Conservation (phyloP, 192 early-diverging fungal species). For the Neocallimastix lanati region DNA sequence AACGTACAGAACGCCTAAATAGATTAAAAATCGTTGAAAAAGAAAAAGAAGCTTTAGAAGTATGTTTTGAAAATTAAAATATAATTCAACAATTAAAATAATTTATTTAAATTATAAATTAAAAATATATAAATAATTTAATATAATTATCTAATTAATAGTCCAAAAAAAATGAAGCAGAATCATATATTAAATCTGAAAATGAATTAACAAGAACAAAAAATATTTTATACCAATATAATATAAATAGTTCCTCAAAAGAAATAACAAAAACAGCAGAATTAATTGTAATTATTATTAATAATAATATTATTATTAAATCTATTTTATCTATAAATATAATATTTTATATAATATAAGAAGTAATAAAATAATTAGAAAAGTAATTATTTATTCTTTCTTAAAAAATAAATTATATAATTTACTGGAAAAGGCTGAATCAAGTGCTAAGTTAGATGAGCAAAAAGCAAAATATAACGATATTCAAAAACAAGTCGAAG, state of each 20-base stretch:
- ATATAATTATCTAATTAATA: conserved; percentile 5
- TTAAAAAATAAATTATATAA: no score
- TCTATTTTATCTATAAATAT: no score
- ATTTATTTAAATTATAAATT: not conserved
- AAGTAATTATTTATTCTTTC: no score
- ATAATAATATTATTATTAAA: no score
- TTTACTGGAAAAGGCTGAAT: not conserved
- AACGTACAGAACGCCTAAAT: conserved; percentile 57
- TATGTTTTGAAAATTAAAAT: conserved; percentile 3
- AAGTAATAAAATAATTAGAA: no score
- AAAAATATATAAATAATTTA: not conserved
- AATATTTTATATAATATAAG: no score
- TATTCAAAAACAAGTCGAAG: not conserved
- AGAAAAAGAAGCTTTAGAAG: conserved; percentile 64
- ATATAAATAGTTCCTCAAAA: conserved; percentile 30
- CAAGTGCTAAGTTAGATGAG: not conserved
- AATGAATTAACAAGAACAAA: conserved; percentile 56
- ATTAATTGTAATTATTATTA: conserved; percentile 11
- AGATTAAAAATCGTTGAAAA: conserved; percentile 77
- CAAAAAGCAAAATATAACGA: not conserved
- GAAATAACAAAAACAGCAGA: conserved; percentile 22
- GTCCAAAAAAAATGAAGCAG: conserved; percentile 62
- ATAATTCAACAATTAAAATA: no score
- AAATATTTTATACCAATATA: conserved; percentile 57
- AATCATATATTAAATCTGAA: conserved; percentile 56